Evolutionary conservation across 2,329 filamentous ascomycete species (phyloP).

Genomic region (Claviceps sp.): DNA sequence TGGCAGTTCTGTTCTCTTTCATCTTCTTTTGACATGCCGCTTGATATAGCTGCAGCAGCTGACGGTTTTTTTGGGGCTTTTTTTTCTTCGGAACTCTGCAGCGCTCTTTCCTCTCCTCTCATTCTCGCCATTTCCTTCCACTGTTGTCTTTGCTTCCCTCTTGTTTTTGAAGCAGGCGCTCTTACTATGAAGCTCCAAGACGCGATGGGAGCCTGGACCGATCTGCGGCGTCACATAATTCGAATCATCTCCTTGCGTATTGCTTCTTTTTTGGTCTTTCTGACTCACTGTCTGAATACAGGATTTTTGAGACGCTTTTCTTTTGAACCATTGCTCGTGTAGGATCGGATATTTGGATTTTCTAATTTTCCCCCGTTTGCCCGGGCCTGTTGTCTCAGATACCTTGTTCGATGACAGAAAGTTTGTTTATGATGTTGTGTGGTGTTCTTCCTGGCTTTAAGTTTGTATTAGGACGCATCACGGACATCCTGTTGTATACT

Average conservation of each 20-base stretch:
- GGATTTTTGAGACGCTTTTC: too few species aligned
- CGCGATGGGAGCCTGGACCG: too few species aligned
- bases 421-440: background rate
- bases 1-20: constrained; percentile 18
- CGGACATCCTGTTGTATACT: too few species aligned
- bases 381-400: constrained; percentile 29
- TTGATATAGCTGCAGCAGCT: background rate
- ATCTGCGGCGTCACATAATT: too few species aligned
- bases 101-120: background rate
- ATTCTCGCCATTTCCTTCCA: background rate
- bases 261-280: background rate
- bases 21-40: background rate
- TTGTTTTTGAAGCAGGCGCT: background rate
- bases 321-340: too few species aligned
- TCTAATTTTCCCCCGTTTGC: constrained; percentile 12
- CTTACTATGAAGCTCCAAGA: too few species aligned
- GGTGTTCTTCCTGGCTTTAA: too few species aligned
- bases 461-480: too few species aligned
- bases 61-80: background rate
- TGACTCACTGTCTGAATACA: constrained; percentile 3
- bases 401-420: constrained; percentile 46
- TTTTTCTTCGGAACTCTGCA: background rate
- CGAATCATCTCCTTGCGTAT: background rate
- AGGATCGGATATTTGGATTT: constrained; percentile 2
- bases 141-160: background rate